A percentile compares a stretch with the other conserved stretches of the same genome.
Conservation (phyloP, 1,284 basidiomycete genomes). For the Flammula alnicola region DNA sequence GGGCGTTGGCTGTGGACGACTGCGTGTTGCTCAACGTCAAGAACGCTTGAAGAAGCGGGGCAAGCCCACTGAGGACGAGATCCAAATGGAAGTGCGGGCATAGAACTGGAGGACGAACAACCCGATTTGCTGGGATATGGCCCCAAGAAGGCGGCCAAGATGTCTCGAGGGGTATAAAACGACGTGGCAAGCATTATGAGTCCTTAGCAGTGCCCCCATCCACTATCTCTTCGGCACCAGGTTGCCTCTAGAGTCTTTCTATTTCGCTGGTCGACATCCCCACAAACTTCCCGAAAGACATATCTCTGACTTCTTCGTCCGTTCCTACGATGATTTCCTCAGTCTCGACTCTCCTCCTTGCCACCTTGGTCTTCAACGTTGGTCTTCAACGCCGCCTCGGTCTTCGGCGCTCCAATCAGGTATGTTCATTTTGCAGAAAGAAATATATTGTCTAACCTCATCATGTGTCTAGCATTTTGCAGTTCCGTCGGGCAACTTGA, state of each 20-base stretch:
- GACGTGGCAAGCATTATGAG: conserved; percentile 18
- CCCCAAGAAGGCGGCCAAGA: too few relatives aligned
- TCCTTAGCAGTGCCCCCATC: conserved; percentile 43
- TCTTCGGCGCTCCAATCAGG: conserved; percentile 38
- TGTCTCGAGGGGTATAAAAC: conserved; percentile 34
- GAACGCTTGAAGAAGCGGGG: too few relatives aligned
- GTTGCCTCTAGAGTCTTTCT: conserved; percentile 43
- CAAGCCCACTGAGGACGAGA: too few relatives aligned
- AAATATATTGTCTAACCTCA: too few relatives aligned
- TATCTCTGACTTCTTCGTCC: conserved; percentile 27
- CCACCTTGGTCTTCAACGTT: conserved; percentile 37
- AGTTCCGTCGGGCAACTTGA: too few relatives aligned
- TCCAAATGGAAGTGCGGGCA: too few relatives aligned
- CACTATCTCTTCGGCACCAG: conserved; percentile 40
- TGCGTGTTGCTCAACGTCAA: too few relatives aligned
- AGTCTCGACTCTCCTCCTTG: conserved; percentile 36
- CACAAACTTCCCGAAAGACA: conserved; percentile 30
- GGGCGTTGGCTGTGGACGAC: conserved; percentile 16
- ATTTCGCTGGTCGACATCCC: conserved; percentile 39
- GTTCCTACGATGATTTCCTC: conserved; percentile 41
- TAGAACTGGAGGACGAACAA: too few relatives aligned
- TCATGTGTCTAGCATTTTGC: too few relatives aligned
- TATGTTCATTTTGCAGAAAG: conserved; percentile 22
- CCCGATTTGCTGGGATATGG: too few relatives aligned
- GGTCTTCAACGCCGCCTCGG: conserved; percentile 35